A percentile compares a stretch with the other conserved stretches of the same genome.
These are phyloP conservation scores for Adansonia gregorii DNA, from an alignment of 441 rosid species.

Conservation along the genomic window DNA sequence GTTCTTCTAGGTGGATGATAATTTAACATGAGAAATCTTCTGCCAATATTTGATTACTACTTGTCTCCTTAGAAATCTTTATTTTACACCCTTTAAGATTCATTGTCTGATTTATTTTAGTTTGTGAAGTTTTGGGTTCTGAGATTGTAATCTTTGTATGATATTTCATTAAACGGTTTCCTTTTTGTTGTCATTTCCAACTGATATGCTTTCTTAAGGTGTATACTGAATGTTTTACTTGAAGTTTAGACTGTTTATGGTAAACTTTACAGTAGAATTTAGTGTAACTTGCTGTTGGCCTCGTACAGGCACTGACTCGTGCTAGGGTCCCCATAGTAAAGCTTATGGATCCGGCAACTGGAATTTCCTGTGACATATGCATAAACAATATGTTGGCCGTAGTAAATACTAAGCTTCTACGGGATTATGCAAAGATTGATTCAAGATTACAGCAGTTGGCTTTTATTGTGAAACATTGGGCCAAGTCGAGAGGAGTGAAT, in stretches of 20 bases:
- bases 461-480: conserved; percentile 95
- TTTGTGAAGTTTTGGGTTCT: neutral
- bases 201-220: neutral
- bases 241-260: neutral
- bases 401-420: conserved; percentile 90
- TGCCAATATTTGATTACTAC: neutral
- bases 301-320: conserved; percentile 76
- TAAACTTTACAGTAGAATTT: neutral
- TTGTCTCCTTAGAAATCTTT: neutral
- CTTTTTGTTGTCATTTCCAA: neutral
- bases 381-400: conserved; percentile 91
- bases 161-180: neutral
- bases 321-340: conserved; percentile 97
- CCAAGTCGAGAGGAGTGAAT: conserved; percentile 89
- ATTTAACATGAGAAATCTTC: neutral
- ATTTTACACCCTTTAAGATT: neutral
- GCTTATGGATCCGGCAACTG: conserved; percentile 93
- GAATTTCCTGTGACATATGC: conserved; percentile 93
- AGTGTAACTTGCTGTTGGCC: neutral
- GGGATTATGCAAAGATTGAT: conserved; percentile 82
- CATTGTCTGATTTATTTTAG: neutral
- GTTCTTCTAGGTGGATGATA: neutral
- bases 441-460: conserved; percentile 79
- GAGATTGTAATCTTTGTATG: neutral
- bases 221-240: neutral